These are phyloP conservation scores for Fusarium sp. DNA, from an alignment of 2,329 filamentous ascomycete species.

Conservation along the genomic window DNA sequence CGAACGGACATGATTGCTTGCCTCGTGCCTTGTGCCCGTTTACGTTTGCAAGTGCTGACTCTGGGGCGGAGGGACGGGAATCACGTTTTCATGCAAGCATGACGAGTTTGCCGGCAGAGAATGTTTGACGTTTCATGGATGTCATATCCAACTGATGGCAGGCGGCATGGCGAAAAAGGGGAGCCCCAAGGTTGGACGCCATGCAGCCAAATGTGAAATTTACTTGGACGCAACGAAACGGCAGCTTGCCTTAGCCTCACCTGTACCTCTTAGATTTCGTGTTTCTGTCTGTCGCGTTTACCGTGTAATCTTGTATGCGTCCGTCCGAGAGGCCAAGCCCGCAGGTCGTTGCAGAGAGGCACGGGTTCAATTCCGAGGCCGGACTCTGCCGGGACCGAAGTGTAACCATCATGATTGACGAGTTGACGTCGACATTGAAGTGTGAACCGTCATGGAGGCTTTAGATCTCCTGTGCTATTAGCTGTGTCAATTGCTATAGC, in stretches of 20 bases:
- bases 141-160: background rate
- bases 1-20: conserved; percentile 16
- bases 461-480: background rate
- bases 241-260: conserved; percentile 1
- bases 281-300: conserved; percentile 4
- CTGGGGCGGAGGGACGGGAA: background rate
- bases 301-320: background rate
- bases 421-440: background rate
- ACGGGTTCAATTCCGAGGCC: background rate
- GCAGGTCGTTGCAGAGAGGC: background rate
- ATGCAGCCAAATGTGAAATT: conserved; percentile 5
- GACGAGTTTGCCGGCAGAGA: conserved; percentile 15
- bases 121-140: background rate
- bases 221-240: conserved; percentile 5
- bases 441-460: background rate
- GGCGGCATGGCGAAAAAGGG: conserved; percentile 7
- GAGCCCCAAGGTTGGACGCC: conserved; percentile 2
- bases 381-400: background rate
- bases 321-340: background rate
- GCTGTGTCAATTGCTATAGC: background rate
- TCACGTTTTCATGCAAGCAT: conserved; percentile 19
- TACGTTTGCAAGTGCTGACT: background rate
- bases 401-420: background rate
- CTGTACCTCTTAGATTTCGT: conserved; percentile 16
- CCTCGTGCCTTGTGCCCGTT: conserved; percentile 12